Evolutionary conservation across 2,329 filamentous ascomycete genomes (phyloP), one percentile per base, ranked within the genome.

Genomic region (Hymenoscyphus albidus): DNA sequence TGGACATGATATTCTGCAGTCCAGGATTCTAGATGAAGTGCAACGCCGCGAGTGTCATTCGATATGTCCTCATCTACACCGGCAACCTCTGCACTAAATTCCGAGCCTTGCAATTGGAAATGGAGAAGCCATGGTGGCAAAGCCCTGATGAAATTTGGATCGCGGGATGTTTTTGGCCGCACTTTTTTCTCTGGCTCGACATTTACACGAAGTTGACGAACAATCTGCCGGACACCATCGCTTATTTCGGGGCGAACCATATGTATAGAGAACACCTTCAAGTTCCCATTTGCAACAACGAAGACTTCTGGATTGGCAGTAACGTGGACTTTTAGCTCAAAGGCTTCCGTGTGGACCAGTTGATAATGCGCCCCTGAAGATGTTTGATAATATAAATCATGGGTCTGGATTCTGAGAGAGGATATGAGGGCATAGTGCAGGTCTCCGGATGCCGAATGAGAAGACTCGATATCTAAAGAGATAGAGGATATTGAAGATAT

Each of bases 401-500:
- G 93, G 0, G 92, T 91, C 67, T 94, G 89, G 64, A 98, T 81
- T 57, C 95, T 85, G 74, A 96, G 87, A 3, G 91, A 90, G 0
- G 93, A 92, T 14, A 88, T 87, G 0, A 99, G 80, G 5, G 91
- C 92, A 77, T 99, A 99, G 74, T 97, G 91, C 3, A 93, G 80
- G 40, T 96, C 90, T 64, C 91, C 91, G 42, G 92, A 86, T 0
- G 89, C 82, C 2, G 92, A 95, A 77, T 99, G 95, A n/a, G 93
- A 97, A 0, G 95, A 97, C 74, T 99, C 95, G 58, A 96, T 84
- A 72, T 99, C 95, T 27, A 98, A 80, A 0, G 94, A 96, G 44
- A 98, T 87, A 0, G 94, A 97, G 0, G 96, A 98, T 12, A 97
- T 92, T 1, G 93, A 95, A 1, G 92, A 97, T 58, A 99, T 97